Evolutionary conservation across 208 protist genomes (phyloP).

Genomic region (Crithidia brevicula): DNA sequence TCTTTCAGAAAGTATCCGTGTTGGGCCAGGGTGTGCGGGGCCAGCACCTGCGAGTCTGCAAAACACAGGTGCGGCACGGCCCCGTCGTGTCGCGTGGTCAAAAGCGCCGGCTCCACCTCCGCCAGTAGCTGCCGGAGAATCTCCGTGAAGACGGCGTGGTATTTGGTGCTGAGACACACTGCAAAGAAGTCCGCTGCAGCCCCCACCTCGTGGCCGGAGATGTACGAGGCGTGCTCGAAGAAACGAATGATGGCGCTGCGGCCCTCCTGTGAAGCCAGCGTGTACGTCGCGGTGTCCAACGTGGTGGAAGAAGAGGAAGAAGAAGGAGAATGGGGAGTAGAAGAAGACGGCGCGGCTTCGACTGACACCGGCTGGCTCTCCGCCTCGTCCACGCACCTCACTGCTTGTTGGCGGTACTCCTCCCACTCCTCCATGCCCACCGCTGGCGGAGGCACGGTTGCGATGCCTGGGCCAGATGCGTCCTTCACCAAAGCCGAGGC

Average conservation of each 20-base stretch:
- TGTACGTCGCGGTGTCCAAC: conserved; percentile 15
- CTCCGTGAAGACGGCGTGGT: conserved; percentile 40
- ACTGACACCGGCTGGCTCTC: too few species aligned
- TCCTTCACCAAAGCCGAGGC: neutral
- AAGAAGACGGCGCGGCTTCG: too few species aligned
- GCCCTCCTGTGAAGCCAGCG: conserved; percentile 32
- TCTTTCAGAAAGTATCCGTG: conserved; percentile 46
- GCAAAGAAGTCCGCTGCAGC: conserved; percentile 34
- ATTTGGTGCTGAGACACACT: conserved; percentile 62
- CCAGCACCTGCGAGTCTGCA: conserved; percentile 20
- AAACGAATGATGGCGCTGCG: conserved; percentile 50
- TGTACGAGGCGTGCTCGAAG: conserved; percentile 49
- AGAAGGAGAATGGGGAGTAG: neutral
- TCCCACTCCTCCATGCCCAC: conserved; percentile 54
- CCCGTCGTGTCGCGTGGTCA: neutral
- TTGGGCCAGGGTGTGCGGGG: conserved; percentile 3
- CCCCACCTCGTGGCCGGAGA: conserved; percentile 26
- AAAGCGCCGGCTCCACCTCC: conserved; percentile 13
- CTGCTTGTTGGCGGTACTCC: conserved; percentile 40
- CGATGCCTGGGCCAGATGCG: too few species aligned
- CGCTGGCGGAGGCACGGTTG: conserved; percentile 32
- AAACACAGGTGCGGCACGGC: conserved; percentile 33
- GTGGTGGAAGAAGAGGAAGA: conserved; percentile 24
- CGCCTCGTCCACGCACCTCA: too few species aligned
- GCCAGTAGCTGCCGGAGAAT: conserved; percentile 31